These are phyloP conservation scores for Colletotrichum viniferum DNA, from an alignment of 2,329 filamentous ascomycete genomes.

Conservation along the genomic window DNA sequence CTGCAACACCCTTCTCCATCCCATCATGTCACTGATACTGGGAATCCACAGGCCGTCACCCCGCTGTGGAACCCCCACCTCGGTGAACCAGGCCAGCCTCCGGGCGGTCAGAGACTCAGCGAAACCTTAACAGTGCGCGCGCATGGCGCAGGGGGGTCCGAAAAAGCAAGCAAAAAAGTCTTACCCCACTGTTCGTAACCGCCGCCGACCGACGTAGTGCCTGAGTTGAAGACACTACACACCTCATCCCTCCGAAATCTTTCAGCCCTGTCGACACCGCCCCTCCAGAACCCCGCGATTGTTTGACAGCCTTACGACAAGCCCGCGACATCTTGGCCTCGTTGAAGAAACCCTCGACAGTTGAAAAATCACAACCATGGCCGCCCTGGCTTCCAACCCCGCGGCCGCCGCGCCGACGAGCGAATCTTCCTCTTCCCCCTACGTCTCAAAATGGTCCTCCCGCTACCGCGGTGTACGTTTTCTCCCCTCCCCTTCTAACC, in stretches of 20 bases:
- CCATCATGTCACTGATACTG: background rate
- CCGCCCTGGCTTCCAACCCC: slow-evolving; percentile 32
- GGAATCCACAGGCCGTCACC: background rate
- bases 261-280: slow-evolving; percentile 7
- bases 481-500: background rate
- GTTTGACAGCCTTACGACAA: background rate
- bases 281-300: slow-evolving; percentile 10
- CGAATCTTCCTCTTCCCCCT: slow-evolving; percentile 37
- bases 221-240: background rate
- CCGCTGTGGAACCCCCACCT: background rate
- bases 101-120: background rate
- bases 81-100: background rate
- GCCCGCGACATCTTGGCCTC: background rate
- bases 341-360: background rate
- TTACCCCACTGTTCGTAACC: background rate
- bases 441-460: slow-evolving; percentile 62
- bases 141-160: background rate
- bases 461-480: slow-evolving; percentile 66
- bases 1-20: background rate
- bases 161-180: background rate
- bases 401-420: slow-evolving; percentile 16
- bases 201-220: background rate
- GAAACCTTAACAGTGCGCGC: background rate
- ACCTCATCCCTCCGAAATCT: background rate
- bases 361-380: slow-evolving; percentile 29